These are phyloP conservation scores for Pleurotus eryngii DNA, from an alignment of 768 basidiomycete species.

Conservation along the genomic window DNA sequence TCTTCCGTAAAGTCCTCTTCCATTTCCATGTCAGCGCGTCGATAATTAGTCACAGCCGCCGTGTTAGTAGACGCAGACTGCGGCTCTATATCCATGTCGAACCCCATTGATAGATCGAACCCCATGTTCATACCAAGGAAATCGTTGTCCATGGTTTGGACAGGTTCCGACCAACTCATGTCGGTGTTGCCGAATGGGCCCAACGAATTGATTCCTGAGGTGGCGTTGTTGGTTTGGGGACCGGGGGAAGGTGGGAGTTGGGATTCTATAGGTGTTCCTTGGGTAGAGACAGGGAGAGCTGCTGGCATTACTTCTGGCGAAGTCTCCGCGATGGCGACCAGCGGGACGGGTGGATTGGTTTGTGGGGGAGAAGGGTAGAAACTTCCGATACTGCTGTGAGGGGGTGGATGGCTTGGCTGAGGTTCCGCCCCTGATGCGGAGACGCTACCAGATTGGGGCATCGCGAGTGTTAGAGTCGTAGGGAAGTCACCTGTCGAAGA, in stretches of 20 bases:
- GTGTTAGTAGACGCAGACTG: constrained; percentile 25
- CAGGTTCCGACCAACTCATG: constrained; percentile 37
- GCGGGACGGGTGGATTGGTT: constrained; percentile 28
- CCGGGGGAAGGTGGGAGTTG: constrained; percentile 11
- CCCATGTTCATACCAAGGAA: constrained; percentile 31
- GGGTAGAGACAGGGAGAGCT: constrained; percentile 5
- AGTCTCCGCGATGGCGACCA: constrained; percentile 19
- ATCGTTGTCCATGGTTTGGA: constrained; percentile 51
- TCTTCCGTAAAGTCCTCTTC: constrained; percentile 78
- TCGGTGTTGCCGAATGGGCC: constrained; percentile 43
- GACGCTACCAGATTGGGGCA: not conserved
- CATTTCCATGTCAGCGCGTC: constrained; percentile 37
- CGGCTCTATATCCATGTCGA: constrained; percentile 26
- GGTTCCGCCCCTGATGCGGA: not conserved
- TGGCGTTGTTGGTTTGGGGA: constrained; percentile 15
- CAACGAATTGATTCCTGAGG: constrained; percentile 20
- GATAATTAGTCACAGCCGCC: constrained; percentile 24
- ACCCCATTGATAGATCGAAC: constrained; percentile 23
- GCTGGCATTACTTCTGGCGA: constrained; percentile 18
- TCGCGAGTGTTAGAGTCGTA: constrained; percentile 12
- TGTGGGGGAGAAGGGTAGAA: constrained; percentile 64
- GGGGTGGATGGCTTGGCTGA: not conserved
- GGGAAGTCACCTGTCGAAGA: constrained; percentile 10
- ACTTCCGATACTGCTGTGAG: constrained; percentile 21
- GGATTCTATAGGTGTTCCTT: not conserved